Base-by-base conservation (phyloP, 306 rosid species). In the Hylodesmum podocarpum region DNA sequence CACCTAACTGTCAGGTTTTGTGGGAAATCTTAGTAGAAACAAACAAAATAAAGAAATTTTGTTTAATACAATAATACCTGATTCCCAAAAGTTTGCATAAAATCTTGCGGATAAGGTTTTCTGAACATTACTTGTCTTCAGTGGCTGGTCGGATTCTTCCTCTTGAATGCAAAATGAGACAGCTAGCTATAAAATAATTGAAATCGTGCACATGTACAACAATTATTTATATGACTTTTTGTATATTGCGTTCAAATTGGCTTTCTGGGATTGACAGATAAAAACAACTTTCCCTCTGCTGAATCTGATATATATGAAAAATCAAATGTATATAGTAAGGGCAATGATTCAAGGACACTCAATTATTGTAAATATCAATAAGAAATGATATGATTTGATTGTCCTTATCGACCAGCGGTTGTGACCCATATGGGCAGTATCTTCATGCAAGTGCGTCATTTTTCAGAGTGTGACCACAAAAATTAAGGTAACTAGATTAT, bases 81-180 rank as follows among this genome's bases (percentile, higher is more conserved):
- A 21, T 58, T 82, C 68, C 77, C 77, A 81, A 2, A 53, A 76
- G 29, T 28, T 36, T 68, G 76, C 84, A 44, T 53, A 29, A 62
- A 66, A 88, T 81, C 82, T 77, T 73, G 69, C 18, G 31, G 84
- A 84, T 79, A 79, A 79, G 78, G 63, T 81, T 73, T 72, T 79
- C 37, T 29, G 55, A 67, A 66, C 63, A 80, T 43, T 66, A 58
- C 59, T 63, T 73, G 54, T 21, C 21, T 8, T 77, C 50, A 39
- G 78, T 61, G 79, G 46, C 43, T 63, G 75, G 61, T 84, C 78
- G 81, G 81, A 65, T 72, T 66, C 72, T 66, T 72, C n/a, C 71
- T 41, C 65, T 70, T 51, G 21, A 51, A 69, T 76, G 62, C 76
- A 70, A 22, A 63, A 16, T 43, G 50, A 61, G 29, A n/a, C 14